These are phyloP conservation scores for Tylopilus vinaceipallidus DNA, from an alignment of 768 basidiomycete genomes.

Conservation along the genomic window DNA sequence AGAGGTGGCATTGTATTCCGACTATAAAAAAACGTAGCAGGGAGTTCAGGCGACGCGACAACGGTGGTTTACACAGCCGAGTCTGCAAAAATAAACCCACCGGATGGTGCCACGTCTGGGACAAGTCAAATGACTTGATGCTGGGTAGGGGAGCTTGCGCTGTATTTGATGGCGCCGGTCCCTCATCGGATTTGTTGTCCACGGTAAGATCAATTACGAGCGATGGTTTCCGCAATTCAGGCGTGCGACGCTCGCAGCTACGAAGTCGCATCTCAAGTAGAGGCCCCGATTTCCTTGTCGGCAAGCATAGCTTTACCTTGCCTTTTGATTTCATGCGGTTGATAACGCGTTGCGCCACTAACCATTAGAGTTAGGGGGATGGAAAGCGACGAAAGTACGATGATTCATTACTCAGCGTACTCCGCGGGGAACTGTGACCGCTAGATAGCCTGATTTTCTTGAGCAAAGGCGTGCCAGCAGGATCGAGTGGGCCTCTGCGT, in stretches of 20 bases:
- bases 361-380: constrained; percentile 5
- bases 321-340: constrained; percentile 27
- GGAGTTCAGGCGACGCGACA: background rate
- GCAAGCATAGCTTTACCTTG: constrained; percentile 22
- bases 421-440: constrained; percentile 13
- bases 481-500: background rate
- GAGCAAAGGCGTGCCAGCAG: constrained; percentile 5
- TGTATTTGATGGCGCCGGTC: background rate
- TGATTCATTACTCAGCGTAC: constrained; percentile 20
- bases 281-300: constrained; percentile 13
- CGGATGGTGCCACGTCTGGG: background rate
- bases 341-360: constrained; percentile 29
- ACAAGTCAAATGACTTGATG: background rate
- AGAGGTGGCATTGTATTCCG: background rate
- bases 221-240: constrained; percentile 1
- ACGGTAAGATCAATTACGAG: constrained; percentile 23
- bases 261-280: constrained; percentile 18
- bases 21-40: constrained; percentile 6
- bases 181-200: constrained; percentile 6
- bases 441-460: constrained; percentile 24
- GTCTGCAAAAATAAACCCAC: constrained; percentile 13
- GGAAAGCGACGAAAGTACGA: background rate
- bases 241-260: constrained; percentile 7
- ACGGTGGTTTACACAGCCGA: background rate
- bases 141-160: background rate